Conservation (phyloP, 805 yeast genomes). For the Cyberlindnera mrakii region DNA sequence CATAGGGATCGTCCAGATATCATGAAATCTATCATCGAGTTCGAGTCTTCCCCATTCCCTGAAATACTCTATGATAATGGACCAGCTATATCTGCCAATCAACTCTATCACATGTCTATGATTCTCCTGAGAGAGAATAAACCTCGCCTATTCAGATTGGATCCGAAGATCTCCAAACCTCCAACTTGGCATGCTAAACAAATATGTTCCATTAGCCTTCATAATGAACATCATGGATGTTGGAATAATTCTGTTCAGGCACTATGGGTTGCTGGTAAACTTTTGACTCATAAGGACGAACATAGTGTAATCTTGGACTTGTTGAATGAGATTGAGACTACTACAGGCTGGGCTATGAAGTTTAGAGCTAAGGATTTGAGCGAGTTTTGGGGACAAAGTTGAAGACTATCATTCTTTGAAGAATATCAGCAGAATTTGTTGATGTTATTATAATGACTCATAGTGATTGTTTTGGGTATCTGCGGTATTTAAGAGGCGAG, state of each 20-base stretch:
- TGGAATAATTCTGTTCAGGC: constrained; percentile 21
- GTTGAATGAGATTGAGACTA: constrained; percentile 22
- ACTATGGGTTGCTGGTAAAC: constrained; percentile 19
- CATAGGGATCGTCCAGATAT: constrained; percentile 28
- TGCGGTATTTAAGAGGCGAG: no score
- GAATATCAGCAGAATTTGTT: no score
- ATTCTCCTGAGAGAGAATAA: constrained; percentile 34
- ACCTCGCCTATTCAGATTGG: constrained; percentile 30
- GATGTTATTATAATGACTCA: no score
- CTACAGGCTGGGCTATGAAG: constrained; percentile 30
- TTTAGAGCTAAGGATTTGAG: constrained; percentile 25
- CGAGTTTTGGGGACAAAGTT: constrained; percentile 22
- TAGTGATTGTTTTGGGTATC: no score
- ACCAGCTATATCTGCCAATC: constrained; percentile 32
- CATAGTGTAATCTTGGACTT: constrained; percentile 26
- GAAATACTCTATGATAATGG: constrained; percentile 30
- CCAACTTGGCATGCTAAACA: constrained; percentile 23
- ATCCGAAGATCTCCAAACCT: constrained; percentile 12
- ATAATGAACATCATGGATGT: constrained; percentile 20
- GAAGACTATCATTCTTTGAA: not conserved
- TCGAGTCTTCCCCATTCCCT: constrained; percentile 31
- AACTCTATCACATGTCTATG: constrained; percentile 33
- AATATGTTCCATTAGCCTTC: constrained; percentile 15
- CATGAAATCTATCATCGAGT: constrained; percentile 29
- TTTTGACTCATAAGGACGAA: constrained; percentile 21